Evolutionary conservation across 1,284 basidiomycete genomes (phyloP), one percentile per base, ranked within the genome.

Genomic region (Puccinia coronata): DNA sequence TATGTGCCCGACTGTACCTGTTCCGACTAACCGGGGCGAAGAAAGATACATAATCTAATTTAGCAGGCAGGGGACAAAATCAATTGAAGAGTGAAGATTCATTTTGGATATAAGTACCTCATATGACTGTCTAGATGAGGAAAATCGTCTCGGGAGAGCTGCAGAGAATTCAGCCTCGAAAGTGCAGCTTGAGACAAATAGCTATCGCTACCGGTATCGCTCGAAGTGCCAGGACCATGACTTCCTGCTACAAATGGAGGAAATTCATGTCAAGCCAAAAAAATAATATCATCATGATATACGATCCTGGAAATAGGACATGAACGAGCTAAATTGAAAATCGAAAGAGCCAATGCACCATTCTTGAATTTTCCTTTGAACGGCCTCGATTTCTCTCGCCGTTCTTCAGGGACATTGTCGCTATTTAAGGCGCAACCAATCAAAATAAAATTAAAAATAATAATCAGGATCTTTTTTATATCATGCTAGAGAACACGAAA

Each of bases 171-270:
- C n/a, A 69, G 47, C 25, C 67, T 69, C 12, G 41, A 49, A 18
- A 49, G n/a, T 20, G 36, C n/a, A 28, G 67, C 39, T 39, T 69
- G 67, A 69, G 67, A 69, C n/a, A 69, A 2, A 43, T 69, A 69
- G 16, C 67, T 43, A 28, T 69, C 67, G 25, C 67, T 69, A 18
- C 67, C 67, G 41, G 67, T 39, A 49, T 69, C 67, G 25, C 67
- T 69, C n/a, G 67, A 69, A 49, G 47, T 69, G 2, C 67, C 67
- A 11, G 41, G 67, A 69, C 41, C 47, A 69, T 39, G n/a, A 69
- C 25, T 49, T 28, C 41, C 67, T 28, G 28, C 67, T 69, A 31
- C 3, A 47, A 18, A 28, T 49, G 5, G 28, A 63, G 11, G 16
- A 63, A 36, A 25, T 34, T 18, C 8, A 47, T 16, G 49, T 20